Evolutionary conservation across 345 rosid genomes (phyloP).

Genomic region (Adansonia digitata): DNA sequence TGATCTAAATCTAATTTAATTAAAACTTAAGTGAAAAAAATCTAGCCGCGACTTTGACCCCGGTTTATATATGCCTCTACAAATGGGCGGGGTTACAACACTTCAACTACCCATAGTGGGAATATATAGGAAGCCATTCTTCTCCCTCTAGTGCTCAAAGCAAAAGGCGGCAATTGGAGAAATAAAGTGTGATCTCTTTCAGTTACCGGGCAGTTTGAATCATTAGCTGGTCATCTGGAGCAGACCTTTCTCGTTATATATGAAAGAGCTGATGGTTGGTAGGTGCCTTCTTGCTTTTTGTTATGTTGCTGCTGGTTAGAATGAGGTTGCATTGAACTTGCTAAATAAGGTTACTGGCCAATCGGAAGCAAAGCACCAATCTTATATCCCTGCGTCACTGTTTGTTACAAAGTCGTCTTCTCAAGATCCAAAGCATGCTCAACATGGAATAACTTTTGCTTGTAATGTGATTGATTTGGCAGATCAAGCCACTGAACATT

Average conservation of each 20-base stretch:
- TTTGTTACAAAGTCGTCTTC: constrained; percentile 84
- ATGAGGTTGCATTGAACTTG: constrained; percentile 68
- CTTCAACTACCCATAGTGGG: constrained; percentile 37
- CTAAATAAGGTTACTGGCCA: constrained; percentile 51
- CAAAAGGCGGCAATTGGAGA: constrained; percentile 58
- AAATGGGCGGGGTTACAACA: constrained; percentile 74
- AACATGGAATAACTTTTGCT: constrained; percentile 60
- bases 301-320: constrained; percentile 69
- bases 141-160: constrained; percentile 62
- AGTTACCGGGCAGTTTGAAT: constrained; percentile 57
- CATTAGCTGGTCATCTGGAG: constrained; percentile 68
- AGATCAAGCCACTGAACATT: constrained; percentile 37
- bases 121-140: constrained; percentile 81
- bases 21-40: too few species aligned
- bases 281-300: constrained; percentile 84
- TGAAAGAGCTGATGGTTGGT: constrained; percentile 77
- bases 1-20: too few species aligned
- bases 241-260: constrained; percentile 68
- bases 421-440: constrained; percentile 52
- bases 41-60: too few species aligned
- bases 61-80: too few species aligned
- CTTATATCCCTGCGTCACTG: constrained; percentile 50
- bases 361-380: constrained; percentile 63
- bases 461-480: constrained; percentile 40
- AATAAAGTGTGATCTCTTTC: constrained; percentile 83